Evolutionary conservation across 2,329 filamentous ascomycete species (phyloP), one percentile per base, ranked within the genome.

Genomic region (Acephala macrosclerotiorum): DNA sequence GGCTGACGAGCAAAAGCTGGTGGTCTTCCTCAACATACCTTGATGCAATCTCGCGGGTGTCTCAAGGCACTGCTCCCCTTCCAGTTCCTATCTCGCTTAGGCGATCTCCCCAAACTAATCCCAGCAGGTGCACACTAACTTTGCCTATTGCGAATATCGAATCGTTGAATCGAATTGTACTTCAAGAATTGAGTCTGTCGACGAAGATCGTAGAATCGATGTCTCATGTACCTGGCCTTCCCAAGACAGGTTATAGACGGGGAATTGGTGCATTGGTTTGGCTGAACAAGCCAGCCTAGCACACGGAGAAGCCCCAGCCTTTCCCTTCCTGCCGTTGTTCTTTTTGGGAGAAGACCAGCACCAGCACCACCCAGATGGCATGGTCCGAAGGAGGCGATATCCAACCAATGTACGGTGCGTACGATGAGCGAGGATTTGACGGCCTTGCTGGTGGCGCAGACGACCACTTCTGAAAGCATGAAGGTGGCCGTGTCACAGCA

Each of bases 1-100:
- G 45, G 26, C 58, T 18, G 49, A 51, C 26, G 45, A 65, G 36
- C n/a, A 53, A 57, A 49, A 51, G 55, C 61, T 58, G 38, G 33
- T 58, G 42, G 53, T 51, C 25, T 51, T 65, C 58, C 55, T 61
- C 63, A 65, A 59, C 42, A 42, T 36, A 58, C 60, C 57, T 59
- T 40, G 42, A 61, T 64, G 61, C 61, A 64, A 67, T 64, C 55
- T 64, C 61, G 40, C 57, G 58, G 51, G 49, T 47, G 45, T 66
- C 60, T 60, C 60, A 63, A 58, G 42, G 45, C 61, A 57, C 60
- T 60, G 60, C 57, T 33, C 29, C 56, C 38, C 36, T 58, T 33
- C 49, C 40, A 59, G 60, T 53, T 61, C 60, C 33, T 64, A 64
- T 67, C 65, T 67, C 65, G 65, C 65, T 64, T 36, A 56, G 20